phyloP scores from a whole-genome alignment of 2,329 filamentous ascomycete species.

The Trichoderma atrobrunneum region DNA sequence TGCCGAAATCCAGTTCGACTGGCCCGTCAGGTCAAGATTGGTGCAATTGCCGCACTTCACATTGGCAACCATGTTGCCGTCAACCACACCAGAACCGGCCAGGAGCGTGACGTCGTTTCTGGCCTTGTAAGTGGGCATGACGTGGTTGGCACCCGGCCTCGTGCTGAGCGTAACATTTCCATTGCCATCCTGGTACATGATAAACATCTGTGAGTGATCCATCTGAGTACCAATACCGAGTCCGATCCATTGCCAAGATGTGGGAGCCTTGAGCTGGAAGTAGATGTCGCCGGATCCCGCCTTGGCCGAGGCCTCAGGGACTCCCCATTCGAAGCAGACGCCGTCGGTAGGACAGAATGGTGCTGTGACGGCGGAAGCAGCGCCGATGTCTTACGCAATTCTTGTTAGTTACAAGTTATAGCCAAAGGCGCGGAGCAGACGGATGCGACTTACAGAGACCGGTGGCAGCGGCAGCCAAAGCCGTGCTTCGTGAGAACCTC shows the following conservation, averaged over 20 bases:
- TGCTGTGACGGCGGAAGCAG: slow-evolving; percentile 28
- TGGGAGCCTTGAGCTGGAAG: slow-evolving; percentile 57
- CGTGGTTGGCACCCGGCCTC: slow-evolving; percentile 47
- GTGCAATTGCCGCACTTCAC: slow-evolving; percentile 54
- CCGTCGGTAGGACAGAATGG: slow-evolving; percentile 42
- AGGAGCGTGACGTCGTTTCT: slow-evolving; percentile 51
- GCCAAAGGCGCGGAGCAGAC: background rate
- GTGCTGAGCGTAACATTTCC: slow-evolving; percentile 63
- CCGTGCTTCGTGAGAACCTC: slow-evolving; percentile 15
- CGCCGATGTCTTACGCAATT: slow-evolving; percentile 23
- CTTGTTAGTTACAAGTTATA: background rate
- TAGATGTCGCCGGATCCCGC: slow-evolving; percentile 56
- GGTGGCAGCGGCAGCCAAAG: slow-evolving; percentile 17
- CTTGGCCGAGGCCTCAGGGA: slow-evolving; percentile 49
- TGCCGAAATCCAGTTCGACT: slow-evolving; percentile 51
- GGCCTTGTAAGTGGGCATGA: slow-evolving; percentile 45
- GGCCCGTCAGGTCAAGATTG: slow-evolving; percentile 42
- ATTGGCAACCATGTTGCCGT: slow-evolving; percentile 58
- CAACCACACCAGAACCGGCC: slow-evolving; percentile 54
- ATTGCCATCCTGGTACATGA: slow-evolving; percentile 57
- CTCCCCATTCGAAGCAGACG: slow-evolving; percentile 56
- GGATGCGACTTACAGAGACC: slow-evolving; percentile 21
- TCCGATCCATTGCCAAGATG: slow-evolving; percentile 54
- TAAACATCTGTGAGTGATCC: slow-evolving; percentile 58
- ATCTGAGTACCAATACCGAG: slow-evolving; percentile 57